These are phyloP conservation scores for Piedraia hortae DNA, from an alignment of 2,329 filamentous ascomycete species.

Conservation along the genomic window DNA sequence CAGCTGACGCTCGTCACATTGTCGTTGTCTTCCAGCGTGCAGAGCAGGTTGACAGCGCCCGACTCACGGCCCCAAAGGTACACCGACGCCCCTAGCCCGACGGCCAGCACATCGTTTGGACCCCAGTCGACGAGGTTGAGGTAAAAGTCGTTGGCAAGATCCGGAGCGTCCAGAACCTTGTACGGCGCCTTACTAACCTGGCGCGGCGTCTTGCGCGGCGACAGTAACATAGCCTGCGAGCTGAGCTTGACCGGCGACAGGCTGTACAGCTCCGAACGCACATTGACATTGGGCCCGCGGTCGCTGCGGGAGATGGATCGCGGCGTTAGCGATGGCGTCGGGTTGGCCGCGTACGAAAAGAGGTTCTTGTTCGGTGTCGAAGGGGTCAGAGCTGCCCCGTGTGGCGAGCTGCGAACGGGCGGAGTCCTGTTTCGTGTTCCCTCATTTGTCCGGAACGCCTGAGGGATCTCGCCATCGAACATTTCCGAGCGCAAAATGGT, in stretches of 20 bases:
- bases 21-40: constrained; percentile 60
- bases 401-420: constrained; percentile 35
- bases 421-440: constrained; percentile 41
- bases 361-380: constrained; percentile 95
- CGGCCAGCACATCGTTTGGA: constrained; percentile 75
- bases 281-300: constrained; percentile 68
- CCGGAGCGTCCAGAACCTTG: constrained; percentile 88
- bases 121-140: constrained; percentile 96
- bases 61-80: constrained; percentile 96
- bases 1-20: constrained; percentile 90
- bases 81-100: constrained; percentile 74
- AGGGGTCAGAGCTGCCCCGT: constrained; percentile 32
- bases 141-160: constrained; percentile 92
- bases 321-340: constrained; percentile 66
- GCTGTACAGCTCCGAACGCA: constrained; percentile 79
- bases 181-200: constrained; percentile 90
- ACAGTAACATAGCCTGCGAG: constrained; percentile 80
- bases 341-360: constrained; percentile 57
- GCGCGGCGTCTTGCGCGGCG: constrained; percentile 63
- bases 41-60: constrained; percentile 77
- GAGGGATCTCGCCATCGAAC: constrained; percentile 73
- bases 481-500: constrained; percentile 68
- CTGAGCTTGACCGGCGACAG: constrained; percentile 78
- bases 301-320: constrained; percentile 33
- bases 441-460: constrained; percentile 36